Base-by-base conservation (phyloP, 148 eudicot genomes). In the Vaccinium darrowii region DNA sequence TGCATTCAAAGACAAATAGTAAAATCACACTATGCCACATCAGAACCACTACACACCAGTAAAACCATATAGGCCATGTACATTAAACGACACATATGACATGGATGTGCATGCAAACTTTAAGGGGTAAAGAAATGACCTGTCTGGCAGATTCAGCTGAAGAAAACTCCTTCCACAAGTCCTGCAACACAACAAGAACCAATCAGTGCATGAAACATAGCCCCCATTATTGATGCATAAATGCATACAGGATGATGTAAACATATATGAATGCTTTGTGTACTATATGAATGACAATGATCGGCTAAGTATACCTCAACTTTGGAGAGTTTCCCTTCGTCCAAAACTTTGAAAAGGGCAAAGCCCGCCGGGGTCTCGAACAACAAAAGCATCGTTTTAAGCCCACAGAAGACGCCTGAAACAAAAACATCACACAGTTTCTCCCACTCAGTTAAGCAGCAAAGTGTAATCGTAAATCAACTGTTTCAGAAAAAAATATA, bases 311-410 rank as follows among this genome's bases (percentile, higher is more conserved):
- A 56, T 84, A 96, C 98, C 92, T 96, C 98, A 65, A 91, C 90
- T 89, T 91, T 88, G 60, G 94, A 90, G 83, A 96, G 97, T 79
- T 96, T 96, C 8, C 92, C 94, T 85, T 96, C 98, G 82, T 96
- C 98, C 71, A 96, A 79, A 0, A 96, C 98, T 87, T 96, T 96
- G 87, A 96, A 94, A 10, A 96, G 90, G 91, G 98, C 98, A 83
- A 91, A 93, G 3, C 98, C 98, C 54, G 98, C 98, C 4, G 97
- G 94, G 27, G 98, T 96, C 88, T 96, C 98, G 73, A 93, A 93
- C 54, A 96, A 76, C 3, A 90, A 88, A 78, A 92, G 85, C 98
- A 95, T 95, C 87, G 49, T 23, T 87, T 78, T 30, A 78, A 57
- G 19, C 87, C 33, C 69, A 56, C 14, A 77, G 77, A 73, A 65